Evolutionary conservation across 345 rosid species (phyloP).

Genomic region (Geranium rotundifolium): DNA sequence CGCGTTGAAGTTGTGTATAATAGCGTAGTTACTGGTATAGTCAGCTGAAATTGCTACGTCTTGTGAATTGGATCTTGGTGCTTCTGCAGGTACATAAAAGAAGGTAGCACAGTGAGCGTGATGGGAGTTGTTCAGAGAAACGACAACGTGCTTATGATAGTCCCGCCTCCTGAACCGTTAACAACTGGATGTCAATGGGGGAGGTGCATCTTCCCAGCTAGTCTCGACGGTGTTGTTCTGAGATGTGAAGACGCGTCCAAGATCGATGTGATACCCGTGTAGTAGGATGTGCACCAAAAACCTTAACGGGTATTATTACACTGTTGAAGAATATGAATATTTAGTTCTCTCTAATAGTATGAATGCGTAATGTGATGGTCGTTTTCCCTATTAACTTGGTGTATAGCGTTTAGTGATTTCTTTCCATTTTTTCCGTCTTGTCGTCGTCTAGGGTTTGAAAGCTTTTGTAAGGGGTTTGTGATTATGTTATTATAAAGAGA

Average conservation of each 20-base stretch:
- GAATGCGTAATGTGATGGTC: too few species aligned
- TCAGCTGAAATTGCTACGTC: too few species aligned
- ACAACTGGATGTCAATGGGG: conserved; percentile 89
- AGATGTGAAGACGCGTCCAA: conserved; percentile 90
- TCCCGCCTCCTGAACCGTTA: conserved; percentile 71
- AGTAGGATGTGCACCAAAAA: conserved; percentile 27
- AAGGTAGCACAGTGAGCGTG: conserved; percentile 96
- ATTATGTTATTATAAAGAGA: too few species aligned
- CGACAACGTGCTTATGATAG: conserved; percentile 86
- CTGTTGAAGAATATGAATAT: neutral
- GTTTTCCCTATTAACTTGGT: too few species aligned
- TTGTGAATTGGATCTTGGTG: too few species aligned
- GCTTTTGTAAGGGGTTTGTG: too few species aligned
- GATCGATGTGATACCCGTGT: conserved; percentile 62
- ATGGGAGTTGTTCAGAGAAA: conserved; percentile 91
- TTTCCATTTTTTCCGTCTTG: too few species aligned
- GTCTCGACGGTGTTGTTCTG: conserved; percentile 77
- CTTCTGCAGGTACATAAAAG: conserved; percentile 65
- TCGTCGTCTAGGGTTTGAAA: too few species aligned
- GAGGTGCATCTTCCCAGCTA: conserved; percentile 63
- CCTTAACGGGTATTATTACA: neutral
- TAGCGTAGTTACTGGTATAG: too few species aligned
- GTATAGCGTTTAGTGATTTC: too few species aligned
- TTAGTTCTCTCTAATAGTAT: too few species aligned
- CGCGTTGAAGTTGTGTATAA: too few species aligned